Evolutionary conservation across 257 asterid genomes (phyloP), one percentile per base, ranked within the genome.

Genomic region (Gardenia jasminoides): DNA sequence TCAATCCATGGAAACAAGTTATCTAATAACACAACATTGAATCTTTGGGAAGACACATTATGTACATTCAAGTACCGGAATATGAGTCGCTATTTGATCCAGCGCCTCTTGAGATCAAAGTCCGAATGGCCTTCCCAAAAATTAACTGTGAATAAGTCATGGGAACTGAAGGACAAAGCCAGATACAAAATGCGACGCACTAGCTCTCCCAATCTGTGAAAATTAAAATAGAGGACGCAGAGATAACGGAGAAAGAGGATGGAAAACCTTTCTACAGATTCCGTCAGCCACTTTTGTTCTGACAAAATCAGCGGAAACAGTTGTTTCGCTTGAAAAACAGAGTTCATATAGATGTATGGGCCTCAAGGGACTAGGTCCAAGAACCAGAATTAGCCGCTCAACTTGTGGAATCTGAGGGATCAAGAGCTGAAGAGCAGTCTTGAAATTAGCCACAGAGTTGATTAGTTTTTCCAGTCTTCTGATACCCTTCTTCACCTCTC

Each of bases 361-460:
- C 87, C 98, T 90, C 73, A 92, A 77, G 70, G 98, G 93, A 89
- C 97, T 93, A 56, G 97, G 89, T 67, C 99, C 99, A 72, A 95
- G 90, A 78, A 91, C 90, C 83, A 95, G 84, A 66, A 86, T 76
- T 22, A 91, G 83, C 71, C 84, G 88, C 80, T 91, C 93, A 19
- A 92, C 78, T 54, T 85, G 76, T 6, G 93, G 92, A 85, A 80
- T 85, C 78, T 92, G 91, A 16, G 87, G 56, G 80, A 92, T 85
- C 88, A 92, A 73, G 86, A 83, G 81, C 68, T 90, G 97, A 82
- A 95, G 89, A 68, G 99, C 88, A 69, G 84, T 65, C 75, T 85
- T 92, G 72, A 95, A 76, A 83, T 83, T 82, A 46, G 94, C 84
- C 56, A 93, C 68, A 70, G 88, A 76, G 20, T 52, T 86, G 97